phyloP scores from a whole-genome alignment of 805 yeast genomes.

The Candida gorgasii region DNA sequence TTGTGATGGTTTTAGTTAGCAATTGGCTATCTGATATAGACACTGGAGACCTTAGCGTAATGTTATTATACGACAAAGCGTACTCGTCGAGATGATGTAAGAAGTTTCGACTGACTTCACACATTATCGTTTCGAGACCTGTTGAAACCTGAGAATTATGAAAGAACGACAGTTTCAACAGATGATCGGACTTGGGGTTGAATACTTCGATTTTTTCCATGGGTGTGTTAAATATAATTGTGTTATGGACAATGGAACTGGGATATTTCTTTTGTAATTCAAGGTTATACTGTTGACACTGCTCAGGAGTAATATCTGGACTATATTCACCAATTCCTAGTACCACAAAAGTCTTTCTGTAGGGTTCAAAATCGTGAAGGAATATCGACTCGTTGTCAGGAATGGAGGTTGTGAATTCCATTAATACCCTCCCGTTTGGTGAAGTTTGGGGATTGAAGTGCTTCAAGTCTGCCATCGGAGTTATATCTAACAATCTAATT shows the following conservation, averaged over 20 bases:
- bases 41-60: slow-evolving; percentile 82
- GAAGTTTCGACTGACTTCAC: slow-evolving; percentile 70
- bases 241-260: slow-evolving; percentile 53
- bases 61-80: slow-evolving; percentile 73
- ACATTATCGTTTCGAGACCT: slow-evolving; percentile 59
- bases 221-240: slow-evolving; percentile 57
- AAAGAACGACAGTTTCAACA: slow-evolving; percentile 21
- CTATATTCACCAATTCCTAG: slow-evolving; percentile 43
- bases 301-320: slow-evolving; percentile 8
- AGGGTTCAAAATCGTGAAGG: slow-evolving; percentile 88
- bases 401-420: slow-evolving; percentile 49
- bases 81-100: slow-evolving; percentile 64
- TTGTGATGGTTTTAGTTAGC: slow-evolving; percentile 39
- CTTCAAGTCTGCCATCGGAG: slow-evolving; percentile 51
- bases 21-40: slow-evolving; percentile 53
- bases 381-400: slow-evolving; percentile 61
- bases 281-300: background rate
- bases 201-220: slow-evolving; percentile 8
- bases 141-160: slow-evolving; percentile 23
- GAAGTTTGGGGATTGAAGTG: slow-evolving; percentile 81
- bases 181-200: slow-evolving; percentile 19
- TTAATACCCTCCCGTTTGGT: slow-evolving; percentile 74
- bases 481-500: slow-evolving; percentile 72
- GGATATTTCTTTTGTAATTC: slow-evolving; percentile 49
- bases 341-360: slow-evolving; percentile 70